Evolutionary conservation across 2,329 filamentous ascomycete species (phyloP), one percentile per base, ranked within the genome.

Genomic region (Fusarium sororula): DNA sequence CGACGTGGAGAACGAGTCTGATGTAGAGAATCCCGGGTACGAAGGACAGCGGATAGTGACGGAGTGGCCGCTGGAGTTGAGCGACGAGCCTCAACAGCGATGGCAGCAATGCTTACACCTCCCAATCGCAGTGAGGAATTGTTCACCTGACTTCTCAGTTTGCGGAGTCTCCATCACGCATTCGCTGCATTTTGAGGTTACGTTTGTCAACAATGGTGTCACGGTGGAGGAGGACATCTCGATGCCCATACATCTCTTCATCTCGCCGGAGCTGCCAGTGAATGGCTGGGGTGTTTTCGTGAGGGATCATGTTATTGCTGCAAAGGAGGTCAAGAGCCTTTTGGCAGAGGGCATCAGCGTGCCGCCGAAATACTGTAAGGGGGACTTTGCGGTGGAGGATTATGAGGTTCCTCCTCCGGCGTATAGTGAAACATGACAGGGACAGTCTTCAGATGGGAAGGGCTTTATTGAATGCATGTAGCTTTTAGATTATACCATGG

Each of bases 101-200:
- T 68, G 66, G 66, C 64, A 68, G 13, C 56, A 68, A 39, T 68
- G 66, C 14, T 8, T 68, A 9, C 56, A 68, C 7, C 41, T 68
- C 3, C 66, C 66, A 0, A 9, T 47, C 7, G 64, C 64, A 3
- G 41, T 68, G 3, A 44, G 64, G 22, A 68, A 42, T 0, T 68
- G 66, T 1, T 68, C 66, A 0, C 66, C 66, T 1, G 66, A 68
- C 28, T 32, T 68, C 4, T 68, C 56, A 11, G 24, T 55, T 6
- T 32, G 35, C 2, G 47, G 48, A 0, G 38, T 68, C 0, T 22
- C 26, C 1, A 68, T 68, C 2, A 45, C 30, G 1, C 64, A 68
- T 13, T 55, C 48, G 2, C 5, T 68, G 3, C 64, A 68, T 4
- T 55, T 68, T 1, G 64, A 68, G 22, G 48, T 26, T 0, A 63